These are phyloP conservation scores for Takakia lepidozioides DNA, from an alignment of 225 moss, liverwort and hornwort genomes.

Conservation along the genomic window DNA sequence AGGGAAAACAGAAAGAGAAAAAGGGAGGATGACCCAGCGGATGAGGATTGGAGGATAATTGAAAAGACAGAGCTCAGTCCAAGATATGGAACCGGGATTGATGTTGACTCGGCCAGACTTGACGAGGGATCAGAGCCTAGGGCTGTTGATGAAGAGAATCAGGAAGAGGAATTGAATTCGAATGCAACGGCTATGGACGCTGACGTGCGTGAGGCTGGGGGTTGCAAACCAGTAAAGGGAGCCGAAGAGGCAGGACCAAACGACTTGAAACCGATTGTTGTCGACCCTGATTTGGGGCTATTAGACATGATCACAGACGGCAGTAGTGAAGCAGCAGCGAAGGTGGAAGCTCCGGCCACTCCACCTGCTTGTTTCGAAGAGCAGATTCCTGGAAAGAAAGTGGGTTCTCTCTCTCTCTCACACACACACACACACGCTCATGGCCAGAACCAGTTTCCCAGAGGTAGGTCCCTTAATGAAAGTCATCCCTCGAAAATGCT, in stretches of 20 bases:
- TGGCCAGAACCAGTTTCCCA: too few species aligned
- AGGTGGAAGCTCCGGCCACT: slow-evolving; percentile 44
- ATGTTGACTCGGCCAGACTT: too few species aligned
- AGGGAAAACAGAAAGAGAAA: slow-evolving; percentile 70
- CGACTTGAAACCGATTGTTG: too few species aligned
- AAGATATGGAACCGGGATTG: too few species aligned
- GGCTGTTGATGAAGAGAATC: slow-evolving; percentile 32
- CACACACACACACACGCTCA: too few species aligned
- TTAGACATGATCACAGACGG: too few species aligned
- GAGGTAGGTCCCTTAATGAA: too few species aligned
- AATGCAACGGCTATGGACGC: slow-evolving; percentile 11
- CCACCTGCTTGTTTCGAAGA: slow-evolving; percentile 48
- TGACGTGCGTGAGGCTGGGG: slow-evolving; percentile 11
- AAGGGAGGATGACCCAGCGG: slow-evolving; percentile 45
- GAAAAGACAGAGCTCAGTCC: slow-evolving; percentile 36
- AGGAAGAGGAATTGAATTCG: slow-evolving; percentile 43
- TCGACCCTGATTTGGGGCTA: too few species aligned
- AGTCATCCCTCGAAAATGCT: too few species aligned
- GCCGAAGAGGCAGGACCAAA: slow-evolving; percentile 4
- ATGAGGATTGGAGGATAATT: slow-evolving; percentile 28
- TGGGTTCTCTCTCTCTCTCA: too few species aligned
- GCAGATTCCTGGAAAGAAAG: slow-evolving; percentile 31
- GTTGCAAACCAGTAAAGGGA: slow-evolving; percentile 22
- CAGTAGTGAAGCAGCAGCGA: slow-evolving; percentile 28
- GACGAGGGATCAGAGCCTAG: slow-evolving; percentile 33